Evolutionary conservation across 2,329 filamentous ascomycete species (phyloP).

Genomic region (Hypoxylon sp.): DNA sequence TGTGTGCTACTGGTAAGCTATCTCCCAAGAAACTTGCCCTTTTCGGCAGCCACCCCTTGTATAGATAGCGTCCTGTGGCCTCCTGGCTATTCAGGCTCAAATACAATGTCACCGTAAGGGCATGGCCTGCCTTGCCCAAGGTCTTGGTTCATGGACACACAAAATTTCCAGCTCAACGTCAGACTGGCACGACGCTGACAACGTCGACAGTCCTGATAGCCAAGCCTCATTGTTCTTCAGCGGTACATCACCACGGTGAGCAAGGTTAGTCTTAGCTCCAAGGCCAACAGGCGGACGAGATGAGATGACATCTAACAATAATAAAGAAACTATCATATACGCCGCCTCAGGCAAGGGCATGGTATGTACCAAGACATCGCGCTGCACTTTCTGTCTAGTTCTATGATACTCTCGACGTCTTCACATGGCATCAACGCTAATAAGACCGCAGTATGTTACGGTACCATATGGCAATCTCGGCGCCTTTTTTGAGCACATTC

Average conservation of each 20-base stretch:
- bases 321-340: conserved; percentile 72
- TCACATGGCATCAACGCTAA: conserved; percentile 17
- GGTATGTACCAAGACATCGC: conserved; percentile 18
- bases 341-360: conserved; percentile 67
- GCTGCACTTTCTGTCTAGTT: background rate
- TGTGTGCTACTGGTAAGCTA: conserved; percentile 70
- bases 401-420: background rate
- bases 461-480: conserved; percentile 1
- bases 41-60: background rate
- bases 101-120: conserved; percentile 12
- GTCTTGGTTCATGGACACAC: background rate
- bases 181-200: conserved; percentile 37
- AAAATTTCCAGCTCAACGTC: conserved; percentile 14
- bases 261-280: conserved; percentile 59
- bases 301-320: conserved; percentile 18
- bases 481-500: background rate
- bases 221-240: conserved; percentile 66
- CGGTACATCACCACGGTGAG: conserved; percentile 73
- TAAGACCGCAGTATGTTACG: conserved; percentile 24
- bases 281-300: background rate
- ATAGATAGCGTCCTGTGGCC: background rate
- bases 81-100: background rate
- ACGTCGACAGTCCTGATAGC: conserved; percentile 64
- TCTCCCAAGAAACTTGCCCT: conserved; percentile 1
- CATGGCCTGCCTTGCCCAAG: background rate